Percentiles rank a stretch among this genome's conserved stretches.
phyloP scores from a whole-genome alignment of 352 stramenopile genomes.

The Globisporangium carolinianum region DNA sequence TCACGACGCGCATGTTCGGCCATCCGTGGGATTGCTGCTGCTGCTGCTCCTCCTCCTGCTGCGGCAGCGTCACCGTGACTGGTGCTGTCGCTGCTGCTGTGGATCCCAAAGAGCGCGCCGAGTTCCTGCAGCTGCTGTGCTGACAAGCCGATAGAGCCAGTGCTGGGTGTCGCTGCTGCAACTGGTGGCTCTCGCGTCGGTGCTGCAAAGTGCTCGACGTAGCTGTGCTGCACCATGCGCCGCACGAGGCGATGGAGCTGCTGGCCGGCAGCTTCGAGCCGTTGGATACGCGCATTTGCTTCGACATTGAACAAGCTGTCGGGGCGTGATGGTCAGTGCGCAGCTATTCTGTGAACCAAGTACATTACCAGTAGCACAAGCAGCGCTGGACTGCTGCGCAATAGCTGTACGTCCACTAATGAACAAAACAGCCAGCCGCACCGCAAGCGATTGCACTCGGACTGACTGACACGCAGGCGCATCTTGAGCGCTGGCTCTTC shows the following conservation, averaged over 20 bases:
- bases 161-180: slow-evolving; percentile 3
- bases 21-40: too few species aligned
- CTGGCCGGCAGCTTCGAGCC: slow-evolving; percentile 49
- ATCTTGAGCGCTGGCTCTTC: slow-evolving; percentile 68
- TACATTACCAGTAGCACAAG: too few species aligned
- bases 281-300: slow-evolving; percentile 43
- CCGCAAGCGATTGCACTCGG: slow-evolving; percentile 61
- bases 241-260: slow-evolving; percentile 55
- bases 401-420: not conserved
- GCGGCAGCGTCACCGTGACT: not conserved
- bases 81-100: slow-evolving; percentile 2
- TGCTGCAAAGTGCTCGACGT: slow-evolving; percentile 48
- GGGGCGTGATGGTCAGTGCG: not conserved
- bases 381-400: too few species aligned
- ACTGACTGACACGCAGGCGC: slow-evolving; percentile 58
- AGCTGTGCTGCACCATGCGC: slow-evolving; percentile 61
- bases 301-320: slow-evolving; percentile 38
- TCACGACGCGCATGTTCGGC: not conserved
- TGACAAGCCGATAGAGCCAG: slow-evolving; percentile 18
- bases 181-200: slow-evolving; percentile 9
- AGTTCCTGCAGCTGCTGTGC: slow-evolving; percentile 45
- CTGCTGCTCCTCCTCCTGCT: not conserved
- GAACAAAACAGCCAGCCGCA: slow-evolving; percentile 5
- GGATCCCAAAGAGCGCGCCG: slow-evolving; percentile 41
- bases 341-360: not conserved